Evolutionary conservation across 1,139 yeast genomes (phyloP).

Genomic region (Blastobotrys buckinghamii): DNA sequence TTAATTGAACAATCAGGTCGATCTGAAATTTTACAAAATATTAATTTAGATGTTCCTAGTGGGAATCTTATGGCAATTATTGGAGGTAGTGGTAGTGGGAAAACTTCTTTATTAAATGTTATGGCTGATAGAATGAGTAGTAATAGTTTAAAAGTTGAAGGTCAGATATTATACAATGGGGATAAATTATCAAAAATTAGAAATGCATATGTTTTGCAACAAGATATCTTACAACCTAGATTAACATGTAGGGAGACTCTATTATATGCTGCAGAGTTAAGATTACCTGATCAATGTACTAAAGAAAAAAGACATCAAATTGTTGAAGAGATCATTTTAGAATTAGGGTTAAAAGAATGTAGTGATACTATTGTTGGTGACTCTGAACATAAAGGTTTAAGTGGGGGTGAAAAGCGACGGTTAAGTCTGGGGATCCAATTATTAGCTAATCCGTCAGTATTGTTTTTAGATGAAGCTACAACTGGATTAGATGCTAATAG

Average conservation of each 20-base stretch:
- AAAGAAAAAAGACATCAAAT: conserved; percentile 41
- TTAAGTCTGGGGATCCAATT: conserved; percentile 74
- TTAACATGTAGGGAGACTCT: conserved; percentile 69
- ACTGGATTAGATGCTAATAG: conserved; percentile 82
- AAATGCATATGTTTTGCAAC: conserved; percentile 71
- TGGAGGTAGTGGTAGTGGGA: conserved; percentile 87
- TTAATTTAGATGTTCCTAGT: conserved; percentile 50
- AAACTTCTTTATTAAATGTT: conserved; percentile 71
- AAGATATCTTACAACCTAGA: conserved; percentile 66
- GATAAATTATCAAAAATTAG: conserved; percentile 31
- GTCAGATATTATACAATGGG: conserved; percentile 35
- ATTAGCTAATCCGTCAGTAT: conserved; percentile 65
- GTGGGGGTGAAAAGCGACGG: conserved; percentile 84
- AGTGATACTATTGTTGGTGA: conserved; percentile 52
- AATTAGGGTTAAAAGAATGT: conserved; percentile 58
- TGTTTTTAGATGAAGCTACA: conserved; percentile 84
- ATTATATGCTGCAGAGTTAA: conserved; percentile 61
- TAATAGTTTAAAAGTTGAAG: conserved; percentile 26
- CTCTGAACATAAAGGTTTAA: conserved; percentile 47
- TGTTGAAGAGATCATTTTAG: conserved; percentile 53
- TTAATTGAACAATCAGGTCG: conserved; percentile 6
- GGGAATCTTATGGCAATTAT: conserved; percentile 61
- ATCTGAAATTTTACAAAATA: conserved; percentile 34
- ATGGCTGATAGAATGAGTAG: conserved; percentile 56
- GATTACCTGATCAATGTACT: conserved; percentile 43